These are phyloP conservation scores for Globisporangium heterothallicum DNA, from an alignment of 352 stramenopile genomes.

Conservation along the genomic window DNA sequence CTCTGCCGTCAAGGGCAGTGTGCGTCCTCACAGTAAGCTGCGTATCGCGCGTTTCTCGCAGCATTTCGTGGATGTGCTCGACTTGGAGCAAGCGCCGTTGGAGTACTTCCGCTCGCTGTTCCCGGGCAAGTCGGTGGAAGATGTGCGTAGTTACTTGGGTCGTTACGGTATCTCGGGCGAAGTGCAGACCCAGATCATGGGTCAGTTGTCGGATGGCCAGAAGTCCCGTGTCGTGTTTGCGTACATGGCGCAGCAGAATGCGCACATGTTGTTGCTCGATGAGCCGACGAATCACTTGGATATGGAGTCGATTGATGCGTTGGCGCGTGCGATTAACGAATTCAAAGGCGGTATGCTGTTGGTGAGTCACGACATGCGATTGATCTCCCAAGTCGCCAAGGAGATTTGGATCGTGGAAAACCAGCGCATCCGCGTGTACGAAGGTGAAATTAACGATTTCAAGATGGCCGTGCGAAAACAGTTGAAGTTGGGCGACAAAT, in stretches of 20 bases:
- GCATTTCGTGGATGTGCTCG: slow-evolving; percentile 98
- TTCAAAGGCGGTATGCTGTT: slow-evolving; percentile 97
- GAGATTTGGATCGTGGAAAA: slow-evolving; percentile 99
- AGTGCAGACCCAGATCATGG: slow-evolving; percentile 96
- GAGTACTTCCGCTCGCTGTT: slow-evolving; percentile 97
- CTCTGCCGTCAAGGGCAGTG: slow-evolving; percentile 89
- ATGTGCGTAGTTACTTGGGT: slow-evolving; percentile 94
- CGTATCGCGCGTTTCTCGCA: slow-evolving; percentile 97
- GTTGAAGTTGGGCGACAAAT: slow-evolving; percentile 18
- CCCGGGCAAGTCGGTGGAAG: slow-evolving; percentile 90
- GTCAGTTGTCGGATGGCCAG: slow-evolving; percentile 94
- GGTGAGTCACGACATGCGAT: slow-evolving; percentile 98
- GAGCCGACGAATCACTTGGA: slow-evolving; percentile 90
- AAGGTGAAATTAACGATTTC: slow-evolving; percentile 98
- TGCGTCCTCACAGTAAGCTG: slow-evolving; percentile 95
- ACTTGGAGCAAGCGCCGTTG: slow-evolving; percentile 92
- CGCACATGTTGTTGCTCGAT: slow-evolving; percentile 93
- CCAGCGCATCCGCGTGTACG: slow-evolving; percentile 94
- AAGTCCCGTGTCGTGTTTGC: slow-evolving; percentile 97
- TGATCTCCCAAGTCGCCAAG: slow-evolving; percentile 98
- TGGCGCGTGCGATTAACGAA: slow-evolving; percentile 97
- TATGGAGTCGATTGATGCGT: slow-evolving; percentile 96
- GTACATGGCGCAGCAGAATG: slow-evolving; percentile 96
- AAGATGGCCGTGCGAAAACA: slow-evolving; percentile 61
- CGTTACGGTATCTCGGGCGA: slow-evolving; percentile 95